Evolutionary conservation across 768 basidiomycete species (phyloP).

Genomic region (Leucogyrophana mollusca): DNA sequence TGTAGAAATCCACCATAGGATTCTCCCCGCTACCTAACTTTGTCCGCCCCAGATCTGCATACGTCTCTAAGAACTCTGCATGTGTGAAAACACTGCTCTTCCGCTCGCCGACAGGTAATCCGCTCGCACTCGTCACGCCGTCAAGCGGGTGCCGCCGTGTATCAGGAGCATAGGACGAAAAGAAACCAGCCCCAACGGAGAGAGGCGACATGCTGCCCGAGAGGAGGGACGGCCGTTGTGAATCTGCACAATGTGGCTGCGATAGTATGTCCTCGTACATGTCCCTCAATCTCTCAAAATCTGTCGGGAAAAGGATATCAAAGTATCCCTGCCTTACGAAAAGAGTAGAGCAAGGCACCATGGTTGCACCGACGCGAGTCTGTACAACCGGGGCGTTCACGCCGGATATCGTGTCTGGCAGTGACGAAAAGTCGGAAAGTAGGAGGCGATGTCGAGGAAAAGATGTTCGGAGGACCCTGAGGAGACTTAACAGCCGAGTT

Average conservation of each 20-base stretch:
- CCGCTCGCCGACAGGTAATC: constrained; percentile 76
- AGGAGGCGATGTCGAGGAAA: constrained; percentile 95
- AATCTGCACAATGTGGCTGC: constrained; percentile 35
- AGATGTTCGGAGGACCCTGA: constrained; percentile 75
- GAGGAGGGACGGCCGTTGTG: constrained; percentile 51
- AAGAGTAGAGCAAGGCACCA: constrained; percentile 86
- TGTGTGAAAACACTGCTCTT: constrained; percentile 87
- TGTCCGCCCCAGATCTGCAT: constrained; percentile 73
- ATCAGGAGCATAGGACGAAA: constrained; percentile 59
- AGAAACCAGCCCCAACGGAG: constrained; percentile 62
- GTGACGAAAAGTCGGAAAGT: constrained; percentile 85
- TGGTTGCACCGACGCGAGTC: constrained; percentile 80
- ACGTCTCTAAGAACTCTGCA: constrained; percentile 84
- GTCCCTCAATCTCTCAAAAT: constrained; percentile 80
- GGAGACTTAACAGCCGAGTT: constrained; percentile 82
- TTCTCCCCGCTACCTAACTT: constrained; percentile 80
- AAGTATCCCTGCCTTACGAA: constrained; percentile 95
- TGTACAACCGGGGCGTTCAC: constrained; percentile 89
- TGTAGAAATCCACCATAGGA: constrained; percentile 85
- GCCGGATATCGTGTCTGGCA: constrained; percentile 78
- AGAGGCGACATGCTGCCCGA: constrained; percentile 47
- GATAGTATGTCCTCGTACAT: constrained; percentile 87
- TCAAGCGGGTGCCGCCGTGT: constrained; percentile 60
- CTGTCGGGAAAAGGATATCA: constrained; percentile 98
- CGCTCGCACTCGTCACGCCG: constrained; percentile 71